Percentiles rank a stretch among this genome's conserved stretches.
Conservation (phyloP, 148 eudicot genomes). For the Arbutus unedo region DNA sequence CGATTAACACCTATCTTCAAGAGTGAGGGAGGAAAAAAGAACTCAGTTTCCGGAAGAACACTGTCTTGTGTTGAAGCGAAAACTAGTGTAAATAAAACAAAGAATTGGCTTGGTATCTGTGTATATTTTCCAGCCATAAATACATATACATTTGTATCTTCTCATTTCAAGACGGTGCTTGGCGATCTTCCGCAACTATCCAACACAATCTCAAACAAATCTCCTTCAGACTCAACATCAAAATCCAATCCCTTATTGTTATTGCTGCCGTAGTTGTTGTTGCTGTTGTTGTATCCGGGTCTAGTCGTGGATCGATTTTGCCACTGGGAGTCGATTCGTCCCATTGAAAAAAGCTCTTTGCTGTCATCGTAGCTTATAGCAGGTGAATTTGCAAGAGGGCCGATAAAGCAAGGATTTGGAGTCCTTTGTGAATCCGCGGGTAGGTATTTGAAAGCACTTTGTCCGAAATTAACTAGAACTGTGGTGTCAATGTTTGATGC, state of each 20-base stretch:
- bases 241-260: conserved; percentile 25
- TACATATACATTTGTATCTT: not conserved
- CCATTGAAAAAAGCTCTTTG: conserved; percentile 88
- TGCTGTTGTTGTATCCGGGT: conserved; percentile 23
- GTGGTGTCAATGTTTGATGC: conserved; percentile 53
- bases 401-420: conserved; percentile 76
- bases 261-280: not conserved
- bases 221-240: conserved; percentile 65
- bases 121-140: not conserved
- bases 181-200: conserved; percentile 48
- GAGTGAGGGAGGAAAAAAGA: not conserved
- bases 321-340: conserved; percentile 69
- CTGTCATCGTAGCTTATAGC: conserved; percentile 64
- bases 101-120: not conserved
- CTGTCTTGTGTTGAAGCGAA: not conserved
- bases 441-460: conserved; percentile 50
- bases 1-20: not conserved
- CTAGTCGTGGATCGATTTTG: conserved; percentile 32
- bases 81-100: not conserved
- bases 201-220: conserved; percentile 76
- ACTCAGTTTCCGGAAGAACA: not conserved
- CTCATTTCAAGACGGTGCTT: conserved; percentile 16
- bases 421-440: conserved; percentile 65
- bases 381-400: conserved; percentile 39
- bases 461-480: conserved; percentile 71